These are phyloP conservation scores for Ophiostoma piceae DNA, from an alignment of 2,329 filamentous ascomycete genomes.

Conservation along the genomic window DNA sequence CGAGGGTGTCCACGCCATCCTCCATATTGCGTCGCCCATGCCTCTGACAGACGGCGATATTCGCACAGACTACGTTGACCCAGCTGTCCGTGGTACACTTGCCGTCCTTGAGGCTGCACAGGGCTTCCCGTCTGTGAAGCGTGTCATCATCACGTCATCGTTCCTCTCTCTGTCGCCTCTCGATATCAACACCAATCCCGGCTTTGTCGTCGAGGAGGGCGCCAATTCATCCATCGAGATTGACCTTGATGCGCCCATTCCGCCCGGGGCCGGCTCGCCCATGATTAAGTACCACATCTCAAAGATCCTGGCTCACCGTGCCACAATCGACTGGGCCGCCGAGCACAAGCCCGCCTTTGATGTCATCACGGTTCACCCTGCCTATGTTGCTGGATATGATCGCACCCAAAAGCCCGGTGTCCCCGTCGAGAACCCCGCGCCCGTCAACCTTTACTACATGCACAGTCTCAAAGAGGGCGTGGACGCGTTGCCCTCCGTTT, in stretches of 20 bases:
- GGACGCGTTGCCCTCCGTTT: background rate
- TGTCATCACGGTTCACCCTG: background rate
- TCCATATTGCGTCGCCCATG: background rate
- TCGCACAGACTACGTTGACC: background rate
- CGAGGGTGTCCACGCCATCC: background rate
- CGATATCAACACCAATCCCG: background rate
- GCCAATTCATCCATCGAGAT: background rate
- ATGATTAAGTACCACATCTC: background rate
- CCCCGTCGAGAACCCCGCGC: background rate
- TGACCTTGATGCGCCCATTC: background rate
- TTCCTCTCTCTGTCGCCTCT: background rate
- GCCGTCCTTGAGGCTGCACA: background rate
- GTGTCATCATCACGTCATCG: background rate
- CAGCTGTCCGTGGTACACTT: background rate
- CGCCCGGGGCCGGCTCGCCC: background rate
- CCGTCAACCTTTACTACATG: background rate
- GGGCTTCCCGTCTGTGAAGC: background rate
- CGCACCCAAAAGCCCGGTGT: background rate
- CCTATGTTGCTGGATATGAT: background rate
- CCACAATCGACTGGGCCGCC: background rate
- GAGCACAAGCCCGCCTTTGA: background rate
- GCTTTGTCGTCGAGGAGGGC: background rate
- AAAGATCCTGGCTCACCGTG: background rate
- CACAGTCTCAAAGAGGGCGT: background rate
- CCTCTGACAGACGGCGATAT: background rate